These are phyloP conservation scores for Vinca minor DNA, from an alignment of 257 asterid genomes.

Conservation along the genomic window DNA sequence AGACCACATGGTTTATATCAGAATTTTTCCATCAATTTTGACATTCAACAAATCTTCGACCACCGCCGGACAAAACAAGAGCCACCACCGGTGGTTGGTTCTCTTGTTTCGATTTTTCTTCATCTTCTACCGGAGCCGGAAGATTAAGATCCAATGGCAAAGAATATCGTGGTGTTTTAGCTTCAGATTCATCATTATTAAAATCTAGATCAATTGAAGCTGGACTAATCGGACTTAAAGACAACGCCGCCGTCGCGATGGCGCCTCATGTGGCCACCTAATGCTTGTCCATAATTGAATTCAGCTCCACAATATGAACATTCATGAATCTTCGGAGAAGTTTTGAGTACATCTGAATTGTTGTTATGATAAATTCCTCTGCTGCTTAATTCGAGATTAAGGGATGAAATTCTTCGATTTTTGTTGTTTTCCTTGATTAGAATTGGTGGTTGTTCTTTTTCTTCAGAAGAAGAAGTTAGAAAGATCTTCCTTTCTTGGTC, in stretches of 20 bases:
- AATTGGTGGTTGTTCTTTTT: too few species aligned
- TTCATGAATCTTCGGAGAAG: constrained; percentile 22
- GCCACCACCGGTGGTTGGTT: constrained; percentile 14
- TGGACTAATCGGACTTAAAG: constrained; percentile 24
- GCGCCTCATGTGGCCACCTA: constrained; percentile 45
- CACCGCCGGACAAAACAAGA: constrained; percentile 33
- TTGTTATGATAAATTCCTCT: not conserved
- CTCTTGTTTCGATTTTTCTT: constrained; percentile 1
- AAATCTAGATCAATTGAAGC: constrained; percentile 25
- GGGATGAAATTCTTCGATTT: constrained; percentile 14
- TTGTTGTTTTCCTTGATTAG: not conserved
- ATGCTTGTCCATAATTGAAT: constrained; percentile 36
- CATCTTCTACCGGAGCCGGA: constrained; percentile 41
- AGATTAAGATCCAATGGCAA: constrained; percentile 68
- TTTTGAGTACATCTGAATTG: constrained; percentile 2
- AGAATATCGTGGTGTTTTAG: constrained; percentile 16
- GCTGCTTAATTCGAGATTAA: constrained; percentile 22
- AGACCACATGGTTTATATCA: too few species aligned
- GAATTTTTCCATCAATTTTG: constrained; percentile 26
- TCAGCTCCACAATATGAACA: constrained; percentile 42
- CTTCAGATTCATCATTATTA: constrained; percentile 16
- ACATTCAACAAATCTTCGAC: constrained; percentile 37
- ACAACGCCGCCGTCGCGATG: constrained; percentile 38
- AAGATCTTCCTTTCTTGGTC: constrained; percentile 15
- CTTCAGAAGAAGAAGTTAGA: constrained; percentile 21